phyloP scores from a whole-genome alignment of 2,329 filamentous ascomycete species.

The Aspergillus alliaceus region DNA sequence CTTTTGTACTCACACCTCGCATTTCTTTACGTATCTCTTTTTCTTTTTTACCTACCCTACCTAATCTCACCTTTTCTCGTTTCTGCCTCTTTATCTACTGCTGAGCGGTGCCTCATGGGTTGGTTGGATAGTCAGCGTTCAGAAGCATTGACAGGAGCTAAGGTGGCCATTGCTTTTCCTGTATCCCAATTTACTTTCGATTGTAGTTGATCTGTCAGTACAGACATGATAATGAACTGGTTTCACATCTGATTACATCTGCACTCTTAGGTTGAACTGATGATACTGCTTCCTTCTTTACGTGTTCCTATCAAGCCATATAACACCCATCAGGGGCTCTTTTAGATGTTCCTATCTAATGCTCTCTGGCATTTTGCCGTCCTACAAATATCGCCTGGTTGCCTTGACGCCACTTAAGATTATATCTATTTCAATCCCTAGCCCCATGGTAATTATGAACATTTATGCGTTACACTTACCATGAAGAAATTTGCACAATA shows the following conservation, averaged over 20 bases:
- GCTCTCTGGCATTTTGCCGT: too few relatives aligned
- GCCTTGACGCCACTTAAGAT: too few relatives aligned
- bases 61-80: constrained; percentile 7
- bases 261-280: not conserved
- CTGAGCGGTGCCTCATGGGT: constrained; percentile 27
- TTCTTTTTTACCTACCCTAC: constrained; percentile 1
- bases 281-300: too few relatives aligned
- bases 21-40: too few relatives aligned
- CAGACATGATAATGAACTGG: constrained; percentile 6
- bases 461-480: too few relatives aligned
- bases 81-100: constrained; percentile 10
- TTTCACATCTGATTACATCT: not conserved
- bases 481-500: too few relatives aligned
- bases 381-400: too few relatives aligned
- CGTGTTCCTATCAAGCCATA: too few relatives aligned
- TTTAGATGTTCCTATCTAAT: too few relatives aligned
- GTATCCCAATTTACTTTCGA: constrained; percentile 11
- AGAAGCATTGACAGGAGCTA: constrained; percentile 31
- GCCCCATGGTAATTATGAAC: too few relatives aligned
- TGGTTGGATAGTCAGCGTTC: constrained; percentile 18
- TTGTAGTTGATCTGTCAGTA: constrained; percentile 4
- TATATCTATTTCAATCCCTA: too few relatives aligned
- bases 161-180: constrained; percentile 19
- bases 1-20: not conserved
- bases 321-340: too few relatives aligned